Evolutionary conservation across 768 basidiomycete species (phyloP).

Genomic region (Daedalea quercina): DNA sequence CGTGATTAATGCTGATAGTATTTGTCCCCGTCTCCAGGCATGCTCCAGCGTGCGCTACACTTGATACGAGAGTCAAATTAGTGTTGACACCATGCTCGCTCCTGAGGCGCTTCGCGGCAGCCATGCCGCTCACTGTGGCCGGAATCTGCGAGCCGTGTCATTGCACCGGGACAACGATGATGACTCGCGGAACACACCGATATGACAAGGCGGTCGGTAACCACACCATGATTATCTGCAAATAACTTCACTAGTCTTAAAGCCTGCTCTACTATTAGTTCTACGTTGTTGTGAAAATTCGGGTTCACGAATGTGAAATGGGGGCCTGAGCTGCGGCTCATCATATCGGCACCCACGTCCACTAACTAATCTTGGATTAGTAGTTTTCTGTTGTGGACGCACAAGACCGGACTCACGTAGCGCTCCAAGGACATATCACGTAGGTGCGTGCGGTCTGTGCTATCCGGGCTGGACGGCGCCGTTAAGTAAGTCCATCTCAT

Average conservation of each 20-base stretch:
- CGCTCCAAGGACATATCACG: slow-evolving; percentile 15
- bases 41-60: slow-evolving; percentile 45
- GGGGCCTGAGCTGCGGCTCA: slow-evolving; percentile 36
- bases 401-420: slow-evolving; percentile 23
- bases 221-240: slow-evolving; percentile 29
- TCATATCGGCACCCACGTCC: slow-evolving; percentile 39
- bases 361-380: slow-evolving; percentile 33
- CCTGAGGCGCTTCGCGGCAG: slow-evolving; percentile 37
- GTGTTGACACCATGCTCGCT: slow-evolving; percentile 35
- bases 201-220: slow-evolving; percentile 36
- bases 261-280: slow-evolving; percentile 37
- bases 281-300: slow-evolving; percentile 29
- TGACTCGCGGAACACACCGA: slow-evolving; percentile 33
- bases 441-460: not conserved
- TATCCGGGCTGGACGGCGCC: not conserved
- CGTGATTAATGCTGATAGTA: slow-evolving; percentile 43
- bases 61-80: slow-evolving; percentile 47
- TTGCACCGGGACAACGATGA: not conserved
- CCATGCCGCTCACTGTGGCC: slow-evolving; percentile 48
- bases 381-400: too few species aligned
- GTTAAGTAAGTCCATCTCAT: not conserved
- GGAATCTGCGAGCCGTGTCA: slow-evolving; percentile 36
- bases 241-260: slow-evolving; percentile 34
- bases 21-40: slow-evolving; percentile 47
- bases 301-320: slow-evolving; percentile 49